A percentile compares a stretch with the other conserved stretches of the same genome.
phyloP scores from a whole-genome alignment of 495 filamentous ascomycete genomes.

The Penicillium bialowiezense region DNA sequence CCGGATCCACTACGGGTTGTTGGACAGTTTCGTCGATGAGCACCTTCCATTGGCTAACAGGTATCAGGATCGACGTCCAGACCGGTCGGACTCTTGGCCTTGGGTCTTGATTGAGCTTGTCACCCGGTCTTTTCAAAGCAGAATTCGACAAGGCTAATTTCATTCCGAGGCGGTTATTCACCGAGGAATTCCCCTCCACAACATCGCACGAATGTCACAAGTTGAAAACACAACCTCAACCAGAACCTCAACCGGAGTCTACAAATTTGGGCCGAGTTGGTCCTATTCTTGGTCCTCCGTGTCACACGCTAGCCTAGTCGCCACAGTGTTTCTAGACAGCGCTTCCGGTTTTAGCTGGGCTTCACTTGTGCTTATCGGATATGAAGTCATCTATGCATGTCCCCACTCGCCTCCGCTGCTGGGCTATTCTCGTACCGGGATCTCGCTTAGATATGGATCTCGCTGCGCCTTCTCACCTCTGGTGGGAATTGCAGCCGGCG shows the following conservation, averaged over 20 bases:
- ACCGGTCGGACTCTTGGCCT: not conserved
- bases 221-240: too few species aligned
- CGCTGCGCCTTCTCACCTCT: not conserved
- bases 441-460: not conserved
- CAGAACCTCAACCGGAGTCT: too few species aligned
- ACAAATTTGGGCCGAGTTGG: too few species aligned
- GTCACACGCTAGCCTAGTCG: not conserved
- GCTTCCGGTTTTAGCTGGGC: not conserved
- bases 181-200: not conserved
- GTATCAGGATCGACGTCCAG: constrained; percentile 8
- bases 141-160: not conserved
- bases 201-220: not conserved
- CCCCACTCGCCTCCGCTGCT: not conserved
- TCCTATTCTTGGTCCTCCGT: not conserved
- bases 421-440: not conserved
- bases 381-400: not conserved
- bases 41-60: constrained; percentile 5
- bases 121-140: not conserved
- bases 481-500: not conserved
- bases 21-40: constrained; percentile 11
- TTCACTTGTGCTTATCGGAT: not conserved
- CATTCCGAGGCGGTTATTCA: not conserved
- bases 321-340: not conserved
- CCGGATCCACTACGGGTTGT: constrained; percentile 11
- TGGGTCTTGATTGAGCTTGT: constrained; percentile 1